Evolutionary conservation across 495 filamentous ascomycete genomes (phyloP).

Genomic region (Aspergillus bridgeri): DNA sequence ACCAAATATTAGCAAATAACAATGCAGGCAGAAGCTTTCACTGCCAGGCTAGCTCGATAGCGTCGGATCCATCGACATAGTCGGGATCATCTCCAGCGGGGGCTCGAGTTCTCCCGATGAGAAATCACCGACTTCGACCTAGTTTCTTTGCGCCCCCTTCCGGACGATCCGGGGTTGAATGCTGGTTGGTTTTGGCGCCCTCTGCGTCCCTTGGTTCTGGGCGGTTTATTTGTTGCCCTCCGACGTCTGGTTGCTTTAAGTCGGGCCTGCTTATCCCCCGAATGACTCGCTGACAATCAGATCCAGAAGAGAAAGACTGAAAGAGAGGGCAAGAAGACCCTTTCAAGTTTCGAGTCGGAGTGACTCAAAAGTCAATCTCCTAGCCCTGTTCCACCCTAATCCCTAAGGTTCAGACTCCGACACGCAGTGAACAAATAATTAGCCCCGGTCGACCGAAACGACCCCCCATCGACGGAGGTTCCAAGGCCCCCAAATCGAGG

Average conservation of each 20-base stretch:
- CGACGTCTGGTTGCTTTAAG: no score
- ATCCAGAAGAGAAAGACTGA: not conserved
- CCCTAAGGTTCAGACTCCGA: no score
- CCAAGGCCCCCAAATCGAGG: not conserved
- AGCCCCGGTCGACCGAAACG: not conserved
- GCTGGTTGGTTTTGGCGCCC: not conserved
- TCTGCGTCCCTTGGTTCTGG: not conserved
- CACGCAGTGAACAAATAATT: no score
- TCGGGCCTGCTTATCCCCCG: no score
- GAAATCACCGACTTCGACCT: not conserved
- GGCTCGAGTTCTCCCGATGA: not conserved
- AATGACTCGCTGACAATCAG: no score
- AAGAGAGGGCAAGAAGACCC: not conserved
- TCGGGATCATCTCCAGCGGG: not conserved
- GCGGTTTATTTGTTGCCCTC: not conserved
- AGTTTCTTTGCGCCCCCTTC: conserved; percentile 4
- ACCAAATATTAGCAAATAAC: no score
- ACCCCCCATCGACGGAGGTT: not conserved
- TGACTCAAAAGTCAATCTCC: no score
- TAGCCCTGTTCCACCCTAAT: no score
- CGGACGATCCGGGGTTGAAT: conserved; percentile 22
- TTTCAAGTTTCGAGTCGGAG: no score
- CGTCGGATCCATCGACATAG: not conserved
- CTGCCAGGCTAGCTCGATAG: not conserved
- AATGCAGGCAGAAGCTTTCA: not conserved